These are phyloP conservation scores for Clarireedia homoeocarpa DNA, from an alignment of 2,329 filamentous ascomycete genomes.

Conservation along the genomic window DNA sequence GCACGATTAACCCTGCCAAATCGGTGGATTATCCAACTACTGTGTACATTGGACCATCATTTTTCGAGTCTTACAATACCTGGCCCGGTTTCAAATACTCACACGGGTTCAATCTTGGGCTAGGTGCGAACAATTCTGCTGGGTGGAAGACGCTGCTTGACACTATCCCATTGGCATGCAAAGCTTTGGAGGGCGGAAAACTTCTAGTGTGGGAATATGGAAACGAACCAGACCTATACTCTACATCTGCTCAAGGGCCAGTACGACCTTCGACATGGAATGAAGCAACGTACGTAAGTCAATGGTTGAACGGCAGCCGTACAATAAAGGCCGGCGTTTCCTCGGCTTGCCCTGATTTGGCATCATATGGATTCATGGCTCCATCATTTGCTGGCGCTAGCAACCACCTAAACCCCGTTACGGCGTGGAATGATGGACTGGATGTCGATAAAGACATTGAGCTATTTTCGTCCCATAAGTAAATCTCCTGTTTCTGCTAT, in stretches of 20 bases:
- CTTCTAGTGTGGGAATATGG: conserved; percentile 55
- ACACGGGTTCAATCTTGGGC: conserved; percentile 53
- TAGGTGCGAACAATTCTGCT: conserved; percentile 41
- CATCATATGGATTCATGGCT: conserved; percentile 44
- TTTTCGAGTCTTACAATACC: conserved; percentile 54
- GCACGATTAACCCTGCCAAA: conserved; percentile 40
- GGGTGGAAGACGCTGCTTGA: conserved; percentile 45
- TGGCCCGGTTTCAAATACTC: conserved; percentile 48
- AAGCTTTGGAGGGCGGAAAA: conserved; percentile 42
- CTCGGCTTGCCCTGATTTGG: conserved; percentile 43
- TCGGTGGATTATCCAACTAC: conserved; percentile 54
- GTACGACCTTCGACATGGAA: conserved; percentile 46
- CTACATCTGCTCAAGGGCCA: conserved; percentile 41
- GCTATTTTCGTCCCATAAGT: conserved; percentile 54
- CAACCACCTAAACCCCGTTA: conserved; percentile 43
- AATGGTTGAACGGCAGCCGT: conserved; percentile 50
- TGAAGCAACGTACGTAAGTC: conserved; percentile 45
- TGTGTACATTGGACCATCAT: conserved; percentile 51
- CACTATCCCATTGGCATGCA: conserved; percentile 49
- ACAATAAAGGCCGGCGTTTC: conserved; percentile 39
- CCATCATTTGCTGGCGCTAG: conserved; percentile 48
- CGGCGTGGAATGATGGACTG: conserved; percentile 46
- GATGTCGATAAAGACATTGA: conserved; percentile 41
- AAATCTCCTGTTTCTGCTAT: conserved; percentile 17
- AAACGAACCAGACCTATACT: conserved; percentile 56